phyloP scores from a whole-genome alignment of 2,329 filamentous ascomycete species.

The Aspergillus niger region DNA sequence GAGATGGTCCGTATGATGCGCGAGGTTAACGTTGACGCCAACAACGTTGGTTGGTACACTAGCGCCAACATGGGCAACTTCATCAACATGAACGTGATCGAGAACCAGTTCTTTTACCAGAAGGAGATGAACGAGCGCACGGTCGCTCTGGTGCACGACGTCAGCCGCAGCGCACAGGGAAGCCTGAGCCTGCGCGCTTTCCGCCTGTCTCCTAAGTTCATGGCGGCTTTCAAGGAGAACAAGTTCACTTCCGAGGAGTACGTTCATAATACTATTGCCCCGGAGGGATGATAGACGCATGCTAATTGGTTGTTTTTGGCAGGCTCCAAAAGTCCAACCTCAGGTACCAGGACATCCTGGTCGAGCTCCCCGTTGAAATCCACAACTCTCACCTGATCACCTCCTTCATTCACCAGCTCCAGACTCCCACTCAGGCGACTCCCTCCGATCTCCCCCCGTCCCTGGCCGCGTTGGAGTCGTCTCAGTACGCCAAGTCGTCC shows the following conservation, averaged over 20 bases:
- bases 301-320: constrained; percentile 20
- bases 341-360: constrained; percentile 88
- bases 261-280: constrained; percentile 31
- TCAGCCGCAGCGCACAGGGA: constrained; percentile 91
- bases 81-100: constrained; percentile 89
- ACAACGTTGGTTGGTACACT: constrained; percentile 98
- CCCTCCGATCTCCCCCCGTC: constrained; percentile 76
- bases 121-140: constrained; percentile 84
- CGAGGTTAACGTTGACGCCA: constrained; percentile 97
- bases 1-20: constrained; percentile 97
- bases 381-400: constrained; percentile 98
- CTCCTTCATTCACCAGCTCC: constrained; percentile 90
- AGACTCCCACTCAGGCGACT: constrained; percentile 63
- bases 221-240: constrained; percentile 90
- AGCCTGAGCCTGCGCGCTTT: constrained; percentile 88
- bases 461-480: constrained; percentile 72
- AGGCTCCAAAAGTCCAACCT: constrained; percentile 94
- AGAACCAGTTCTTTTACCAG: constrained; percentile 98
- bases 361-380: constrained; percentile 84
- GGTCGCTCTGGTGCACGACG: constrained; percentile 89
- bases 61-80: constrained; percentile 99
- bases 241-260: constrained; percentile 98
- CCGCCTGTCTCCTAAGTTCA: constrained; percentile 82
- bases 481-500: constrained; percentile 57
- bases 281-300: neutral